These are phyloP conservation scores for Lycium ferocissimum DNA, from an alignment of 257 asterid genomes.

Conservation along the genomic window DNA sequence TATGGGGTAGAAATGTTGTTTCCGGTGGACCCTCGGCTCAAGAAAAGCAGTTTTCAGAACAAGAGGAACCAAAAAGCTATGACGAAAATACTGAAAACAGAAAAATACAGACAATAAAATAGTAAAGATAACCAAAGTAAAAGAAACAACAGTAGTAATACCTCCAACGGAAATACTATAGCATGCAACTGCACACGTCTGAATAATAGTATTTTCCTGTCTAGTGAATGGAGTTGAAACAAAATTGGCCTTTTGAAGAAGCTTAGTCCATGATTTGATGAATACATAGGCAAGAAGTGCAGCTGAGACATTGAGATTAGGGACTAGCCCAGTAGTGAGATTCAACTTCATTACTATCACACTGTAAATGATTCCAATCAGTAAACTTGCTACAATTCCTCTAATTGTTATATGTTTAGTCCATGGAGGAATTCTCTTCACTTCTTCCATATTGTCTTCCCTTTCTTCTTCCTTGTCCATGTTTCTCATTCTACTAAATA, in stretches of 20 bases:
- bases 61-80: no score
- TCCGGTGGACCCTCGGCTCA: no score
- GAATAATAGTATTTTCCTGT: constrained; percentile 85
- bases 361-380: constrained; percentile 73
- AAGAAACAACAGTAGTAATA: constrained; percentile 13
- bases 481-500: constrained; percentile 40
- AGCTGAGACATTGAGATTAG: constrained; percentile 92
- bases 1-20: no score
- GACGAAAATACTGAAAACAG: no score
- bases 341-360: constrained; percentile 76
- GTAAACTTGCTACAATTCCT: constrained; percentile 68
- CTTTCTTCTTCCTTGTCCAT: constrained; percentile 43
- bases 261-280: constrained; percentile 71
- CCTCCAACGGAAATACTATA: constrained; percentile 86
- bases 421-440: constrained; percentile 80
- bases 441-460: constrained; percentile 39
- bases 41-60: no score
- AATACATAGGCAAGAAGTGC: constrained; percentile 83
- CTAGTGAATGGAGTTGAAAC: constrained; percentile 69
- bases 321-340: constrained; percentile 82
- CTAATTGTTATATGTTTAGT: constrained; percentile 67
- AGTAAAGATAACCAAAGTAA: no score
- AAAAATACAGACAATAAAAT: not conserved
- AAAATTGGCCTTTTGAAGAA: constrained; percentile 62
- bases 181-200: constrained; percentile 93